Evolutionary conservation across 1,139 yeast genomes (phyloP).

Genomic region (Suhomyces guaymorum): DNA sequence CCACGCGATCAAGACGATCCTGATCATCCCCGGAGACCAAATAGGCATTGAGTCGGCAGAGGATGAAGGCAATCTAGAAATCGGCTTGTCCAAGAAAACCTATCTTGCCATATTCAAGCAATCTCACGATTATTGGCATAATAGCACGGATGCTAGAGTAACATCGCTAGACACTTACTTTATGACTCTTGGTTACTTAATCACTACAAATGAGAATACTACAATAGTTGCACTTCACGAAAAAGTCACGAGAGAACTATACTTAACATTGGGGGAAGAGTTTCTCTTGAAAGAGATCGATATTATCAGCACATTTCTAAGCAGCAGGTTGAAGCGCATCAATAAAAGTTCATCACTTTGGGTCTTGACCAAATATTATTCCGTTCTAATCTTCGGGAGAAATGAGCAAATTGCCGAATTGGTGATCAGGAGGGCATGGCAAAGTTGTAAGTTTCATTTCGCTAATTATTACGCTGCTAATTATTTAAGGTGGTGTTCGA

Average conservation of each 20-base stretch:
- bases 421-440: conserved; percentile 23
- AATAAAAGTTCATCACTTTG: conserved; percentile 49
- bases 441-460: conserved; percentile 38
- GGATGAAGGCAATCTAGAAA: conserved; percentile 26
- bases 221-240: conserved; percentile 36
- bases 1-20: conserved; percentile 23
- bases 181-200: conserved; percentile 37
- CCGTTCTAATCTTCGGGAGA: conserved; percentile 7
- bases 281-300: conserved; percentile 30
- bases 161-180: conserved; percentile 14
- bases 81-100: conserved; percentile 35
- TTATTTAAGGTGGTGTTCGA: conserved; percentile 36
- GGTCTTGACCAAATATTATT: conserved; percentile 35
- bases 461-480: conserved; percentile 45
- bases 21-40: conserved; percentile 21
- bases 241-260: conserved; percentile 20
- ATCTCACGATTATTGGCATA: conserved; percentile 39
- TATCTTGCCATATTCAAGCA: conserved; percentile 37
- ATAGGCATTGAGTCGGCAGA: conserved; percentile 10
- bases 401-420: conserved; percentile 1
- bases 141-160: neutral
- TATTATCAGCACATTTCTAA: conserved; percentile 31
- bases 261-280: conserved; percentile 10
- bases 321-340: conserved; percentile 37
- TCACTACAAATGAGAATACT: conserved; percentile 47